Evolutionary conservation across 768 basidiomycete species (phyloP), one percentile per base, ranked within the genome.

Genomic region (Mycena pura): DNA sequence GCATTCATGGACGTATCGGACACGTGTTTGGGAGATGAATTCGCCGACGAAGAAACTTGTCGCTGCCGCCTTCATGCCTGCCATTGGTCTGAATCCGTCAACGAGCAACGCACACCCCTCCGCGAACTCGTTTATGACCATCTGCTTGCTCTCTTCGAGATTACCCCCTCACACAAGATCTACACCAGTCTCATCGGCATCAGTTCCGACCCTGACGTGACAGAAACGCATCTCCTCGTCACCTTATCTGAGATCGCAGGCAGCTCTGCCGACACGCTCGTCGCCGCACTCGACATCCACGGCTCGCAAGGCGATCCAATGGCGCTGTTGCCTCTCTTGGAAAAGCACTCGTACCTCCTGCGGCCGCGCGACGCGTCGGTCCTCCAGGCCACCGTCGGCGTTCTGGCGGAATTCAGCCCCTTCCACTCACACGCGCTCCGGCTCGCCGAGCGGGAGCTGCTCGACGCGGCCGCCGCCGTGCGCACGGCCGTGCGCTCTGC

Each of bases 271-370:
- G 85, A 87, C 19, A 82, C 82, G 14, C 76, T 87, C 29, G 79
- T 77, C 2, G 82, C 82, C 0, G 85, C 88, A 0, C 77, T 91
- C 11, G 80, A 82, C 3, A 85, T 89, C 58, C 70, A 83, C 67
- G 70, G 80, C 4, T 38, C 69, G 4, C 77, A 80, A 39, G 66
- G 70, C 65, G 67, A 82, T 31, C 60, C 72, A 6, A 68, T 71
- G 0, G 67, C 65, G 27, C 72, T 89, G 62, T 46, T 76, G 39
- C 32, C 57, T 0, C 78, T 88, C 10, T 81, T 90, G 48, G 69
- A 77, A 19, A 56, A 74, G 0, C 74, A 89, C 65, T 71, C 75
- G 1, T 78, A 86, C 50, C 83, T 90, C 41, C 76, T 90, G n/a
- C 86, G 87, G 4, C 81, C 88, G 1, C 82, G 84, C 14, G 87